A percentile compares a stretch with the other conserved stretches of the same genome.
Conservation (phyloP, 805 yeast genomes). For the Ogataea methanolica region DNA sequence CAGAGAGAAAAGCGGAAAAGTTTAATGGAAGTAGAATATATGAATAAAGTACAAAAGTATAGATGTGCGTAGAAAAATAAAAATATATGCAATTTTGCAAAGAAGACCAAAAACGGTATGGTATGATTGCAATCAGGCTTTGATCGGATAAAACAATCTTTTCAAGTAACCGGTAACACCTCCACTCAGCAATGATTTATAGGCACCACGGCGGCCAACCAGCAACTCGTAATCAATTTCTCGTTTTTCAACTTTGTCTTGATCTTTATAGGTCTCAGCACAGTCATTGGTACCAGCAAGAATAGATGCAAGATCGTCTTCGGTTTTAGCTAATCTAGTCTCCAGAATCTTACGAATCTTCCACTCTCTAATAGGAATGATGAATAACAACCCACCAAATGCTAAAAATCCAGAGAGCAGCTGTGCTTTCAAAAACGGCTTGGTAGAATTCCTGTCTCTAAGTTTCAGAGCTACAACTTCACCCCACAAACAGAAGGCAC, state of each 20-base stretch:
- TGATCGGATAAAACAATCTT: slow-evolving; percentile 22
- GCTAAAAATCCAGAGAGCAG: slow-evolving; percentile 55
- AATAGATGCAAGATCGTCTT: slow-evolving; percentile 4
- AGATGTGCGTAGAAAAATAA: too few species aligned
- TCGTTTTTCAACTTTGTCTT: background rate
- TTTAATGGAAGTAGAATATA: too few species aligned
- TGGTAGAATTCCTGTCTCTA: slow-evolving; percentile 11
- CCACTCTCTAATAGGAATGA: slow-evolving; percentile 45
- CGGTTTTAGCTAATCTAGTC: slow-evolving; percentile 11
- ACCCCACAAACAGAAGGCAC: slow-evolving; percentile 24
- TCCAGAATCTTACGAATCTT: slow-evolving; percentile 37
- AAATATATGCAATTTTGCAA: too few species aligned
- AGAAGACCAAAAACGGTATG: too few species aligned
- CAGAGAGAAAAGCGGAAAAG: too few species aligned
- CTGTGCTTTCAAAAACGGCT: slow-evolving; percentile 56
- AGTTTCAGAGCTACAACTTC: slow-evolving; percentile 29
- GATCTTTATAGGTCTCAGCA: background rate
- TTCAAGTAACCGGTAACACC: slow-evolving; percentile 16
- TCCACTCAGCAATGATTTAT: slow-evolving; percentile 10
- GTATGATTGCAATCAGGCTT: slow-evolving; percentile 6
- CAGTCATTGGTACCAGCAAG: background rate
- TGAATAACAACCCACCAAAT: slow-evolving; percentile 37
- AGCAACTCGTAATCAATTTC: slow-evolving; percentile 4
- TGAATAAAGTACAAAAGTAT: too few species aligned
- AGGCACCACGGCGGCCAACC: slow-evolving; percentile 10